Percentiles rank a stretch among this genome's conserved stretches.
Evolutionary conservation across 2,329 filamentous ascomycete genomes (phyloP).

Genomic region (Gnomoniopsis sp.): DNA sequence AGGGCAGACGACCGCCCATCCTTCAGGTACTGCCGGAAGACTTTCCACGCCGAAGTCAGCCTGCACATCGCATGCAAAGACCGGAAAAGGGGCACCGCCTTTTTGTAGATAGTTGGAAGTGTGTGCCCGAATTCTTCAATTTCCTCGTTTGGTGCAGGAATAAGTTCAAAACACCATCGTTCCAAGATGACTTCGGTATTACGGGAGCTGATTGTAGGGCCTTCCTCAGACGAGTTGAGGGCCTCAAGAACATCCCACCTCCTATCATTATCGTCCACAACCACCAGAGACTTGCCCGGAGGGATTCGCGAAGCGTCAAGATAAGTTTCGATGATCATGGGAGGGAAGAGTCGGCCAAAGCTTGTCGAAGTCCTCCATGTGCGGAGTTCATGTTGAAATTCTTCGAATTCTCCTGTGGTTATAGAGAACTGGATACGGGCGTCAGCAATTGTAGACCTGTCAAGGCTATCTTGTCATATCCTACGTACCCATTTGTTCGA

Average conservation of each 20-base stretch:
- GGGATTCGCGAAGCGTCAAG: constrained; percentile 77
- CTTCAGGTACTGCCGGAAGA: constrained; percentile 67
- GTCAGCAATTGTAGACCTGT: constrained; percentile 10
- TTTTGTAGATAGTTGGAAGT: constrained; percentile 92
- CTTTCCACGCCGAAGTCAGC: constrained; percentile 82
- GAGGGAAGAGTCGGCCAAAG: constrained; percentile 72
- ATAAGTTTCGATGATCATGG: constrained; percentile 87
- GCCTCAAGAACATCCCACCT: constrained; percentile 89
- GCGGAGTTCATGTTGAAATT: constrained; percentile 75
- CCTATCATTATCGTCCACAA: constrained; percentile 85
- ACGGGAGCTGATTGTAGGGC: constrained; percentile 38
- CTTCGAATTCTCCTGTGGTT: constrained; percentile 87
- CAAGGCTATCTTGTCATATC: not conserved
- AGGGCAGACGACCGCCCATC: constrained; percentile 68
- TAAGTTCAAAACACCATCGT: constrained; percentile 84
- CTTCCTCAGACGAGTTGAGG: constrained; percentile 60
- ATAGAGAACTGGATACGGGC: constrained; percentile 73
- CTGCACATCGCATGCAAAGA: constrained; percentile 80
- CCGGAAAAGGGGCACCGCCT: constrained; percentile 90
- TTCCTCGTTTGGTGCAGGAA: constrained; percentile 49
- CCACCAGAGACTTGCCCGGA: constrained; percentile 80
- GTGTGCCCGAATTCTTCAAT: constrained; percentile 56
- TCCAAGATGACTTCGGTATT: constrained; percentile 79
- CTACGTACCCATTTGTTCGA: constrained; percentile 81
- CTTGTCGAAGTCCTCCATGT: constrained; percentile 80